Evolutionary conservation across 257 asterid species (phyloP).

Genomic region (Rauvolfia tetraphylla): DNA sequence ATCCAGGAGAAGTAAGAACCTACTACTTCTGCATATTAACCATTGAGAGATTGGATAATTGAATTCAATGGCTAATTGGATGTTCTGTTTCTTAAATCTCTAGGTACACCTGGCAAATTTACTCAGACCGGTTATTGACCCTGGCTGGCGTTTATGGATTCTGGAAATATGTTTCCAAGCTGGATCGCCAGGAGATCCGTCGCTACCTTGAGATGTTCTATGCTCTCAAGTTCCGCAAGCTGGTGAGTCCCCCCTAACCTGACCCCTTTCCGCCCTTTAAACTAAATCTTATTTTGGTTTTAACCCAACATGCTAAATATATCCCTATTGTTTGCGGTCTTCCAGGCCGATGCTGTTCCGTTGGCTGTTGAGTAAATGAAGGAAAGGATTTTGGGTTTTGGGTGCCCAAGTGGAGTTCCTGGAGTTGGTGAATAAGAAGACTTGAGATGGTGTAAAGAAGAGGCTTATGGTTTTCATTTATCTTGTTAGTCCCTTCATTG

Average conservation of each 20-base stretch:
- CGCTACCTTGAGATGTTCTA: constrained; percentile 92
- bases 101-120: constrained; percentile 93
- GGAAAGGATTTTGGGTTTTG: neutral
- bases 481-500: constrained; percentile 6
- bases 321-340: neutral
- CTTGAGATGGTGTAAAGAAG: constrained; percentile 13
- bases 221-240: constrained; percentile 73
- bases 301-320: neutral
- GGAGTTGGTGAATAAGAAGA: constrained; percentile 6
- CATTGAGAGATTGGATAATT: neutral
- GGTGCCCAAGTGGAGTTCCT: neutral
- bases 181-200: constrained; percentile 76
- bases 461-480: constrained; percentile 13
- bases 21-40: too few relatives aligned
- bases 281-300: neutral
- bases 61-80: neutral
- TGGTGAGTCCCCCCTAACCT: constrained; percentile 45
- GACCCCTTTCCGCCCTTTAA: constrained; percentile 1
- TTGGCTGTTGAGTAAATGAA: constrained; percentile 52
- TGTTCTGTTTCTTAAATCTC: constrained; percentile 5
- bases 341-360: constrained; percentile 86
- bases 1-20: constrained; percentile 76
- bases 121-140: constrained; percentile 76
- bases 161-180: constrained; percentile 84
- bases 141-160: constrained; percentile 92